phyloP scores from a whole-genome alignment of 345 rosid genomes.

The Erysimum cheiranthoides region DNA sequence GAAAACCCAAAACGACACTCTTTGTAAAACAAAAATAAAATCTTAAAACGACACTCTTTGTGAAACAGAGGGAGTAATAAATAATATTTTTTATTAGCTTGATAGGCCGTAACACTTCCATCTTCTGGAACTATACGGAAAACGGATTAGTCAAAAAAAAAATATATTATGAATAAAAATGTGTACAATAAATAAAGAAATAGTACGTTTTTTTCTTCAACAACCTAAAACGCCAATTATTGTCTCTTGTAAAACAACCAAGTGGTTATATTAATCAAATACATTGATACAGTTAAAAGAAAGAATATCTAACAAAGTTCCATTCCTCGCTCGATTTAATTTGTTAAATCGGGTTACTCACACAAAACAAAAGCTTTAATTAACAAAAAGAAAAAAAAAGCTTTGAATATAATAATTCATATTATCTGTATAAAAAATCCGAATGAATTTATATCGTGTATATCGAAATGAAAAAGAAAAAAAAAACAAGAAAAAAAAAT shows the following conservation, averaged over 20 bases:
- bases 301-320: not conserved
- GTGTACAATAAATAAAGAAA: not conserved
- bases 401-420: not conserved
- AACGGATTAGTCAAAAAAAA: conserved; percentile 26
- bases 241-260: not conserved
- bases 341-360: conserved; percentile 6
- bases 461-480: not conserved
- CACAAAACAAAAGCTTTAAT: not conserved
- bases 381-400: not conserved
- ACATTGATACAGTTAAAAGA: not conserved
- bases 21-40: no score
- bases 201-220: conserved; percentile 10
- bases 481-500: not conserved
- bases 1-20: no score
- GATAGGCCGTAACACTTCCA: conserved; percentile 14
- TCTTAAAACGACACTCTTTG: no score
- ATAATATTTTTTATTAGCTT: not conserved
- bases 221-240: conserved; percentile 15
- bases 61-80: no score
- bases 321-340: not conserved
- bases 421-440: not conserved
- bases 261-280: not conserved
- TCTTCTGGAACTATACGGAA: conserved; percentile 29
- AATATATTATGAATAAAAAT: no score
- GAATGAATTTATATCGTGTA: not conserved